Evolutionary conservation across 2,329 filamentous ascomycete species (phyloP).

Genomic region (Fonsecaea nubica): DNA sequence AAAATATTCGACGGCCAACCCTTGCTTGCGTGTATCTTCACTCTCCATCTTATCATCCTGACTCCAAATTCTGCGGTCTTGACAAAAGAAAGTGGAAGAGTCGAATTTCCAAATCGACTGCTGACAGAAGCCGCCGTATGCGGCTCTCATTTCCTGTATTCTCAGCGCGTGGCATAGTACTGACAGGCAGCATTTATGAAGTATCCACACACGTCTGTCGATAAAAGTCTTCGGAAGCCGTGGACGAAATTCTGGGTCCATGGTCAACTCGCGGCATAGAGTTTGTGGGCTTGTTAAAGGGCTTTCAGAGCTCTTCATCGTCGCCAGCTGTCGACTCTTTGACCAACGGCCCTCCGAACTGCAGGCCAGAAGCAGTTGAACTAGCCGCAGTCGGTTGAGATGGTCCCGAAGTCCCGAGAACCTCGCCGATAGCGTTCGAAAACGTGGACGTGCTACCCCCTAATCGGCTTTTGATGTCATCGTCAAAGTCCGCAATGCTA

Average conservation of each 20-base stretch:
- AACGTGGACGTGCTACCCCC: constrained; percentile 46
- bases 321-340: constrained; percentile 38
- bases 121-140: not conserved
- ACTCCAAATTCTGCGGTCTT: constrained; percentile 5
- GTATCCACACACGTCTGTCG: not conserved
- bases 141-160: not conserved
- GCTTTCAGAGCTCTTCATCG: constrained; percentile 39
- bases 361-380: constrained; percentile 37
- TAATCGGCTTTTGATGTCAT: constrained; percentile 50
- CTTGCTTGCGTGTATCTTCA: not conserved
- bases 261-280: not conserved
- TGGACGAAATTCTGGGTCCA: not conserved
- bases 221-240: not conserved
- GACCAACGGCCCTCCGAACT: constrained; percentile 38
- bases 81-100: constrained; percentile 15
- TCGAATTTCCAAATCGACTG: constrained; percentile 16
- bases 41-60: not conserved
- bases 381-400: constrained; percentile 32
- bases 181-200: not conserved
- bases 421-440: constrained; percentile 46
- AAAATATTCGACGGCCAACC: constrained; percentile 3
- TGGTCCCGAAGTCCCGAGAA: constrained; percentile 29
- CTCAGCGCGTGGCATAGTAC: not conserved
- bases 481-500: constrained; percentile 52
- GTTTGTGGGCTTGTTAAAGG: not conserved